phyloP scores from a whole-genome alignment of 1,284 basidiomycete species.

The Irpex sp. region DNA sequence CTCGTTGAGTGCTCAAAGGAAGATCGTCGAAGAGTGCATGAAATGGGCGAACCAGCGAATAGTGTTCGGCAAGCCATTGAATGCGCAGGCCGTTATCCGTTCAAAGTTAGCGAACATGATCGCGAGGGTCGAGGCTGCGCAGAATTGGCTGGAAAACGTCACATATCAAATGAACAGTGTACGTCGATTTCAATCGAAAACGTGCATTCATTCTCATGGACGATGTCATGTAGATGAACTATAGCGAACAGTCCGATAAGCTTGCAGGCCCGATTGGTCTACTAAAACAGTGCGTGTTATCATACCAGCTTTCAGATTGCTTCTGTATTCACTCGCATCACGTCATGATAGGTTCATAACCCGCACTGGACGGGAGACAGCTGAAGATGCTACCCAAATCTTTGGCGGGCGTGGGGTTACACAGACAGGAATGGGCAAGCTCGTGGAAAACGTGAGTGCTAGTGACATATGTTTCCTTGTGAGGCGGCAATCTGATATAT shows the following conservation, averaged over 20 bases:
- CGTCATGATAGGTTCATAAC: constrained; percentile 55
- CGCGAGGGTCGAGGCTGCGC: constrained; percentile 81
- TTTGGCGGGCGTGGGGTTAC: constrained; percentile 53
- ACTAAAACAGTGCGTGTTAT: constrained; percentile 56
- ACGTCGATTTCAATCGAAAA: constrained; percentile 19
- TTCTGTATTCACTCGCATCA: constrained; percentile 6
- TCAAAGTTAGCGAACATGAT: constrained; percentile 89
- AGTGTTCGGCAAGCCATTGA: constrained; percentile 89
- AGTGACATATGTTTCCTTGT: background rate
- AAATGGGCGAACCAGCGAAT: constrained; percentile 86
- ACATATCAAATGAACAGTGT: constrained; percentile 95
- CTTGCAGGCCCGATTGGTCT: constrained; percentile 73
- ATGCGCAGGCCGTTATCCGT: constrained; percentile 88
- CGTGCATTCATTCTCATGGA: background rate
- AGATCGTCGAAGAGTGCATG: constrained; percentile 76
- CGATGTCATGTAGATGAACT: constrained; percentile 53
- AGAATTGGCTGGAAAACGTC: constrained; percentile 87
- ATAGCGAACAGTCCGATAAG: constrained; percentile 77
- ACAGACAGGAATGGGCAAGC: constrained; percentile 50
- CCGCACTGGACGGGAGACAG: constrained; percentile 64
- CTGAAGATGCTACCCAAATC: constrained; percentile 59
- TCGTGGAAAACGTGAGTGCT: constrained; percentile 49
- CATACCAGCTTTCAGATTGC: background rate
- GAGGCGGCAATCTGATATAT: background rate
- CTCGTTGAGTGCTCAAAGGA: constrained; percentile 67